Evolutionary conservation across 371 early-diverging fungal genomes (phyloP).

Genomic region (Mucor irregularis): DNA sequence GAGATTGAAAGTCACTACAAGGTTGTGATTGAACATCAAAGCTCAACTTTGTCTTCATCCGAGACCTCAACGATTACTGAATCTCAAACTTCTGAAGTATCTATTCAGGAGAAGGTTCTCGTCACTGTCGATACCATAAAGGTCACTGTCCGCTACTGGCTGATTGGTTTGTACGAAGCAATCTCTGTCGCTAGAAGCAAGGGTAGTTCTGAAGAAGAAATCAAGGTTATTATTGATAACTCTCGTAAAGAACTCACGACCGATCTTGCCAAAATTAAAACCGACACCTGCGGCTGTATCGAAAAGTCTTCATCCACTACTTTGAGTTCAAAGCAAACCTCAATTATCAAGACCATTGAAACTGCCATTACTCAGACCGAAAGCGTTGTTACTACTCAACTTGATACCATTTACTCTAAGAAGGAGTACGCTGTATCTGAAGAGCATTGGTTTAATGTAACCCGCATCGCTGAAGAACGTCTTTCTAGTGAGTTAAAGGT

Average conservation of each 20-base stretch:
- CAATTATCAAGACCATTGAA: conserved; percentile 24
- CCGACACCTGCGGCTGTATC: conserved; percentile 4
- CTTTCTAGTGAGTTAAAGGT: conserved; percentile 29
- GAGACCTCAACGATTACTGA: no score
- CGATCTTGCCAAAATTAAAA: conserved; percentile 16
- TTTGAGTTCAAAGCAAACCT: conserved; percentile 13
- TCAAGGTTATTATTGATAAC: conserved; percentile 21
- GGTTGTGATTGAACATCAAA: conserved; percentile 17
- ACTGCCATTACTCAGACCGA: conserved; percentile 33
- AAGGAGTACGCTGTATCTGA: conserved; percentile 24
- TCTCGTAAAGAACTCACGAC: conserved; percentile 27
- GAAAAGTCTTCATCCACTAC: conserved; percentile 16
- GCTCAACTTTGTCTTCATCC: no score
- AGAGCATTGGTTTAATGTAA: conserved; percentile 20
- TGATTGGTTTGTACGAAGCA: conserved; percentile 21
- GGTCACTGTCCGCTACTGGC: conserved; percentile 36
- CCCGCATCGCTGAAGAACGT: conserved; percentile 24
- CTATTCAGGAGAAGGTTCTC: conserved; percentile 21
- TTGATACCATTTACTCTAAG: conserved; percentile 16
- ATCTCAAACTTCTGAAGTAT: background rate
- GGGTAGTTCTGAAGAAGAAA: conserved; percentile 40
- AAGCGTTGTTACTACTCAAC: conserved; percentile 18
- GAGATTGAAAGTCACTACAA: conserved; percentile 30
- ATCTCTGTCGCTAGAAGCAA: conserved; percentile 25
- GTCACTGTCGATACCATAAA: conserved; percentile 33